Base-by-base conservation (phyloP, 2,329 filamentous ascomycete species). In the Sphaerostilbella broomeana region DNA sequence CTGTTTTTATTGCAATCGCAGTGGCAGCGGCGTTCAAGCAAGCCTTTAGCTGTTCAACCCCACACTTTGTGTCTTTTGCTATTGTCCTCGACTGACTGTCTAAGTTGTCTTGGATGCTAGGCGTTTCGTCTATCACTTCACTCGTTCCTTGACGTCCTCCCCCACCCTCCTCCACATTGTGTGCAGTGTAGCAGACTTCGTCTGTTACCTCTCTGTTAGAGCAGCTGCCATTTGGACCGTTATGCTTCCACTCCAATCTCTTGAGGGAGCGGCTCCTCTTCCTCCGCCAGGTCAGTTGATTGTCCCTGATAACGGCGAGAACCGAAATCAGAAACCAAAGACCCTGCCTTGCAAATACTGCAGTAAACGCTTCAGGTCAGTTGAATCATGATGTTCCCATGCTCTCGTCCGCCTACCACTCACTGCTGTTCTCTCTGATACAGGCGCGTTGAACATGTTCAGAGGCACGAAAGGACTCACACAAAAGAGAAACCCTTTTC, bases 401-500 rank as follows among this genome's bases (percentile, higher is more conserved):
- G 12, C 17, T 22, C n/a, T n/a, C 19, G 12, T 22, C 17, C 17
- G 18, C 35, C 40, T n/a, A 35, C 40, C 39, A 54, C 50, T 29
- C 35, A 18, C 25, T 20, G 27, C 27, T 42, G 21, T 11, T 36
- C 28, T 22, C 30, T 22, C 21, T 24, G 19, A 30, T 48, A 42
- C 60, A 78, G 75, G 57, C 74, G 76, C 51, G 74, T 79, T 49
- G 76, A 80, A 58, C 76, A 80, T 59, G 73, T 80, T 38, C 75
- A 79, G 58, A 68, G 76, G 54, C 76, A 80, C 56, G 75, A 79
- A 58, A 69, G 75, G 47, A 79, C 75, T 22, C 76, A 80, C 59
- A 80, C 76, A 49, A 79, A 79, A 52, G 76, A 79, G 60, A 79
- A 79, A 57, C 76, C 76, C 7, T 80, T 79, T 54, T 68, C 71